Base-by-base conservation (phyloP, 441 rosid genomes). In the Brassica hybrid region DNA sequence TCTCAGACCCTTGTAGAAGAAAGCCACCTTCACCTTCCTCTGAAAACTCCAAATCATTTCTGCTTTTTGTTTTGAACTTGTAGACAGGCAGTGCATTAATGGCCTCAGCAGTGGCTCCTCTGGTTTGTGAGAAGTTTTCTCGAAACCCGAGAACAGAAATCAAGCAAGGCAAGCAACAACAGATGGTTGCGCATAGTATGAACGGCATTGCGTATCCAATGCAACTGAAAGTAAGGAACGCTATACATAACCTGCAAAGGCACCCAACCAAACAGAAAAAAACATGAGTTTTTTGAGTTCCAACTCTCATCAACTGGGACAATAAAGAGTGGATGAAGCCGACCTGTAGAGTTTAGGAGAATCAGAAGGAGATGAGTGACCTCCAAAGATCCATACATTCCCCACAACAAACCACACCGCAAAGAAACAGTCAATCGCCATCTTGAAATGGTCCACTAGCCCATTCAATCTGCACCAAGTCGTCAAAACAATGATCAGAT, bases 351-450 rank as follows among this genome's bases (percentile, higher is more conserved):
- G 71, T 79, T 90, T 90, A 59, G 95, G 95, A 76, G 95, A 88
- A 84, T 90, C 89, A 62, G 85, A 81, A 67, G 95, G 86, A 74
- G 86, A 86, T 9, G 89, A 65, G 34, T 85, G 88, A 45, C 91
- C 91, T 74, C 95, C 95, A 73, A 90, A 86, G 63, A 90, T 90
- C 95, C 93, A 90, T 58, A 90, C 91, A 77, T 89, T 89, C 74
- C 95, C 93, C 1, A 90, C 91, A 19, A 90, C 93, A 81, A 90
- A 90, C 95, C 95, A 90, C 30, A 90, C 93, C 2, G 91, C 93
- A 77, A 90, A 90, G 80, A 90, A 90, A 81, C 90, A 90, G 69
- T 90, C 93, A 61, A 88, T 74, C 27, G 89, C 90, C 91, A 90
- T 90, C 85, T 88, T 84, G 76, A 91, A 89, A 75, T 86, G 88